Evolutionary conservation across 2,329 filamentous ascomycete species (phyloP), one percentile per base, ranked within the genome.

Genomic region (Chalaropsis ovoidea): DNA sequence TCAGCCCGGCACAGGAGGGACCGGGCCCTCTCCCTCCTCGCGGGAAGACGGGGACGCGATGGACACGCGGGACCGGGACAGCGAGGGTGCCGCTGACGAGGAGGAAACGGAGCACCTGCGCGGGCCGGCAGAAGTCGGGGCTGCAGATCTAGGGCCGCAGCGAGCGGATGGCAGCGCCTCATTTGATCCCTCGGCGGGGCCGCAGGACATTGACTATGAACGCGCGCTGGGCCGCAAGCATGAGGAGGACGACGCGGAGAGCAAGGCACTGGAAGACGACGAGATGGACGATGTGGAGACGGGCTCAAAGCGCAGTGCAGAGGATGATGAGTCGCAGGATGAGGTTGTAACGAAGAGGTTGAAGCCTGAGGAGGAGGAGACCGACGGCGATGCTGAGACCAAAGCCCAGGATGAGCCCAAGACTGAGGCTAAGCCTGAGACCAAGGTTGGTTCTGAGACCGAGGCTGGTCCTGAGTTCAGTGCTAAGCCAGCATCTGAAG

Each of bases 71-170:
- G 64, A 61, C n/a, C 41, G 31, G 5, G 64, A 63, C 39, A 67
- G 64, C 27, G 64, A 65, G 10, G 69, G 69, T 11, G 68, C 71
- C 43, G 70, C 71, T 17, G 72, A 71, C 17, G 80, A 83, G 6
- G 81, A 82, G 7, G 86, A 89, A 67, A 80, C 85, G 63, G 89
- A 91, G 4, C 90, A 95, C 75, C 90, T 89, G 0, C 82, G 90
- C 49, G 93, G 93, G 0, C 94, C 94, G 0, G 85, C 90, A 39
- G 82, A 90, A 70, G 88, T 97, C 62, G 93, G 92, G 3, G 85
- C 91, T 67, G 86, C 89, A 70, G 94, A 99, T 73, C 88, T 90
- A 69, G 94, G 94, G 0, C 86, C 89, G 10, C 92, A 89, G 75
- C 76, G 69, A 63, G 77, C 75, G 64, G 76, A 73, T 17, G 77